Conservation (phyloP, 2,329 filamentous ascomycete genomes). For the Aspergillus neotritici region DNA sequence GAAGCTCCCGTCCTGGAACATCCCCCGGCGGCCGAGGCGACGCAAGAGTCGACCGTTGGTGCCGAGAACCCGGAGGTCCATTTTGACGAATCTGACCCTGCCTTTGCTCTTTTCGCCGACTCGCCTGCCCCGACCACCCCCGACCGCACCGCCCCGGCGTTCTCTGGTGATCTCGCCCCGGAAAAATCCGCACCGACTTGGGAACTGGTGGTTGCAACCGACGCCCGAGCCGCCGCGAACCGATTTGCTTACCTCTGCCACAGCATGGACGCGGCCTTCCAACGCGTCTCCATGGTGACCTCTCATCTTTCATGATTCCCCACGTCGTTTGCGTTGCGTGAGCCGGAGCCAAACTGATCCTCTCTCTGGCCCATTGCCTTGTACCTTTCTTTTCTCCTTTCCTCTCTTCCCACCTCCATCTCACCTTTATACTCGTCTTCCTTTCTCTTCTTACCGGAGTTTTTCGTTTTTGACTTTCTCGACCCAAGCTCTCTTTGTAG, state of each 20-base stretch:
- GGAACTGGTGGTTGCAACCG: conserved; percentile 55
- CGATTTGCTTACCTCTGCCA: conserved; percentile 35
- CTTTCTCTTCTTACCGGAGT: not conserved
- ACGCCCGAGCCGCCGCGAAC: conserved; percentile 21
- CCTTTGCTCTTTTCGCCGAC: conserved; percentile 49
- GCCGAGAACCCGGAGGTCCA: conserved; percentile 37
- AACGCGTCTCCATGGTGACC: conserved; percentile 37
- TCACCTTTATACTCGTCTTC: too few relatives aligned
- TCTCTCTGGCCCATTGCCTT: not conserved
- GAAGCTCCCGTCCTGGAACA: conserved; percentile 46
- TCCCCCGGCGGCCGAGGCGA: conserved; percentile 19
- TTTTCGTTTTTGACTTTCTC: conserved; percentile 9
- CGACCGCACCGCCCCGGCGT: conserved; percentile 25
- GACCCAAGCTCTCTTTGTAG: conserved; percentile 12
- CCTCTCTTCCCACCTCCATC: too few relatives aligned
- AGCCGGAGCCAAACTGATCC: conserved; percentile 9
- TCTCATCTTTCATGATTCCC: conserved; percentile 37
- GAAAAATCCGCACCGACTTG: conserved; percentile 61
- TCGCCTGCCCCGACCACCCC: conserved; percentile 32
- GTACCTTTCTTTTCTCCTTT: too few relatives aligned
- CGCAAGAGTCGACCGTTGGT: conserved; percentile 13
- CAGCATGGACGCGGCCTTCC: conserved; percentile 39
- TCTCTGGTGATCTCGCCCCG: conserved; percentile 50
- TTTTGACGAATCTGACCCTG: conserved; percentile 50
- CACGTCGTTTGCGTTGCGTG: conserved; percentile 13